Conservation (phyloP, 257 asterid species). For the Pogostemon cablin region DNA sequence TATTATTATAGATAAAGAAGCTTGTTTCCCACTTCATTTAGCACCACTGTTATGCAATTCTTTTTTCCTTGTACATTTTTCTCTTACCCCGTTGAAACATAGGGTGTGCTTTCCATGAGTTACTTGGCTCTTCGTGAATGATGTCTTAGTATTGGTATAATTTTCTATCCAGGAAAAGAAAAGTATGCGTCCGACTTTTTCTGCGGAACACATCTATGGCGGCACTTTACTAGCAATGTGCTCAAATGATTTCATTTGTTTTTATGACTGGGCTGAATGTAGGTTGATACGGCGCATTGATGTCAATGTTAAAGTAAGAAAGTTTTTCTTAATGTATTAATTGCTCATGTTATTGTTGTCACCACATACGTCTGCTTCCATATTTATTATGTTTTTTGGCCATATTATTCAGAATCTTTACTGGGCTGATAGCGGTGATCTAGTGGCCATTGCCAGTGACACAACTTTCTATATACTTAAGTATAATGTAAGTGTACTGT, state of each 20-base stretch:
- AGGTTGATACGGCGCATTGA: slow-evolving; percentile 89
- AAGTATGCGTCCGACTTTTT: slow-evolving; percentile 93
- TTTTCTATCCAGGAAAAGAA: slow-evolving; percentile 80
- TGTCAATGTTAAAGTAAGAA: slow-evolving; percentile 86
- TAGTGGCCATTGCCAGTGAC: slow-evolving; percentile 85
- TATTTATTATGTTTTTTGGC: slow-evolving; percentile 27
- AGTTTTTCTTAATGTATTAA: slow-evolving; percentile 13
- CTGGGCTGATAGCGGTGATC: slow-evolving; percentile 95
- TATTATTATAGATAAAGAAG: slow-evolving; percentile 7
- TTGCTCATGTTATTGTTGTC: slow-evolving; percentile 29
- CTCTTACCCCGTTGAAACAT: background rate
- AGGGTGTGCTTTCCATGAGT: slow-evolving; percentile 6
- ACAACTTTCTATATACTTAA: slow-evolving; percentile 79
- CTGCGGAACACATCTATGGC: slow-evolving; percentile 89
- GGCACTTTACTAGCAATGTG: slow-evolving; percentile 88
- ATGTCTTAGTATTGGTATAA: background rate
- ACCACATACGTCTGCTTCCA: slow-evolving; percentile 3
- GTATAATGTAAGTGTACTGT: slow-evolving; percentile 58
- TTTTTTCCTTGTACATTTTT: background rate
- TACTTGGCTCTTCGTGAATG: slow-evolving; percentile 22
- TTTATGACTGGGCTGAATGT: slow-evolving; percentile 94
- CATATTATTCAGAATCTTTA: slow-evolving; percentile 73
- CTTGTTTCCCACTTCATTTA: slow-evolving; percentile 18
- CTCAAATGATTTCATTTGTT: slow-evolving; percentile 87
- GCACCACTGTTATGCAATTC: background rate